These are phyloP conservation scores for Xylariaceae sp. DNA, from an alignment of 2,329 filamentous ascomycete species.

Conservation along the genomic window DNA sequence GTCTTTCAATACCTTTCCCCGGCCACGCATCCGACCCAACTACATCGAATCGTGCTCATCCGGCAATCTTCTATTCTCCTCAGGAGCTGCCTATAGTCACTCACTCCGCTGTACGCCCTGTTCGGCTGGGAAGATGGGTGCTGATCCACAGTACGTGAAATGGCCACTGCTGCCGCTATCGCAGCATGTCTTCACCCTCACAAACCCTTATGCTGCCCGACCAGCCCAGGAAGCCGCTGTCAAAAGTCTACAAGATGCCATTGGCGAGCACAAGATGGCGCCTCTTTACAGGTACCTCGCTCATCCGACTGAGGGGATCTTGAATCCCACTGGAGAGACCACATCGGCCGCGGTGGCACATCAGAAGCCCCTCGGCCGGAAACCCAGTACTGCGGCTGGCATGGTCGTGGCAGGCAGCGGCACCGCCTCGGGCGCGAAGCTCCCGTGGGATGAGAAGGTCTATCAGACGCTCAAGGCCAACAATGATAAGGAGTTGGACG, in stretches of 20 bases:
- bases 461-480: constrained; percentile 74
- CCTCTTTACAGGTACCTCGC: constrained; percentile 81
- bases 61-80: neutral
- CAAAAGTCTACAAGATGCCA: constrained; percentile 75
- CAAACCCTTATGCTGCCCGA: constrained; percentile 69
- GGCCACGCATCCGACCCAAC: neutral
- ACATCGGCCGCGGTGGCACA: constrained; percentile 43
- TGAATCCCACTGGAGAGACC: constrained; percentile 71
- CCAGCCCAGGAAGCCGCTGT: constrained; percentile 64
- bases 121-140: constrained; percentile 55
- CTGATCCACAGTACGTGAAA: constrained; percentile 81
- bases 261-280: constrained; percentile 79
- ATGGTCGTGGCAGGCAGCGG: constrained; percentile 74
- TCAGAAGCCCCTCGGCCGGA: constrained; percentile 58
- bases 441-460: constrained; percentile 87
- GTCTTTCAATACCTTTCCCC: neutral
- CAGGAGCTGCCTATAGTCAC: neutral
- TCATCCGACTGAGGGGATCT: constrained; percentile 74
- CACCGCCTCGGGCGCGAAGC: constrained; percentile 58
- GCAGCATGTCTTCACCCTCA: constrained; percentile 83
- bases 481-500: constrained; percentile 73
- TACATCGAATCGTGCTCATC: neutral
- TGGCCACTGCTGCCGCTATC: constrained; percentile 77
- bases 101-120: neutral
- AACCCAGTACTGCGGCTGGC: constrained; percentile 62